A percentile compares a stretch with the other conserved stretches of the same genome.
phyloP scores from a whole-genome alignment of 2,329 filamentous ascomycete species.

The Mariannaea sp. region DNA sequence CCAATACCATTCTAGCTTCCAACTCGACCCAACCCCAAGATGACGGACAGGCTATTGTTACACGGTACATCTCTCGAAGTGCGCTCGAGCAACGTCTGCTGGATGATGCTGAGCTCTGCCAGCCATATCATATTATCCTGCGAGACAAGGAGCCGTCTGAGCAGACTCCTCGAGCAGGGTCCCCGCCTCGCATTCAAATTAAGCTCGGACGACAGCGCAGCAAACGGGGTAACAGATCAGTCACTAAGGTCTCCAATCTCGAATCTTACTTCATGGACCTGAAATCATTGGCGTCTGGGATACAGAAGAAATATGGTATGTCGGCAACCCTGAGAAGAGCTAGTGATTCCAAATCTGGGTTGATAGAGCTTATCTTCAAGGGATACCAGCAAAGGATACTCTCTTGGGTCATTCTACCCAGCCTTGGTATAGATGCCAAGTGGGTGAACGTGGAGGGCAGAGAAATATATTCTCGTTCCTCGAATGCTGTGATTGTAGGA shows the following conservation, averaged over 20 bases:
- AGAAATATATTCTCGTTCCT: too few relatives aligned
- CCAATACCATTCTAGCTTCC: conserved; percentile 26
- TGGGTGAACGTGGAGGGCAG: conserved; percentile 34
- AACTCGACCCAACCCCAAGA: conserved; percentile 28
- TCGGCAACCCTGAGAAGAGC: conserved; percentile 32
- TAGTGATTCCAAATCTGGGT: conserved; percentile 28
- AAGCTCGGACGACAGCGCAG: too few relatives aligned
- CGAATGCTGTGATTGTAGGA: too few relatives aligned
- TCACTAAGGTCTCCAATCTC: conserved; percentile 31
- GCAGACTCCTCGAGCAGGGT: conserved; percentile 29
- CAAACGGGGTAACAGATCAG: conserved; percentile 34
- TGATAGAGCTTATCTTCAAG: conserved; percentile 31
- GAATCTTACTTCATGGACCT: conserved; percentile 32
- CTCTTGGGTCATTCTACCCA: conserved; percentile 19
- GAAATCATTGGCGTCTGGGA: conserved; percentile 27
- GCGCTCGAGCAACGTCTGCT: conserved; percentile 29
- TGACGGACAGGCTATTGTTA: conserved; percentile 24
- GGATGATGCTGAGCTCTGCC: conserved; percentile 27
- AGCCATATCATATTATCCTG: conserved; percentile 29
- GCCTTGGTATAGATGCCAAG: conserved; percentile 23
- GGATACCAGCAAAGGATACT: conserved; percentile 30
- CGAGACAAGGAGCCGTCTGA: conserved; percentile 15
- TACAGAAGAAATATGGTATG: conserved; percentile 33
- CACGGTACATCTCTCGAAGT: conserved; percentile 26
- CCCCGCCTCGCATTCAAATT: conserved; percentile 24